Base-by-base conservation (phyloP, 805 yeast species). In the Teunomyces kruisii region DNA sequence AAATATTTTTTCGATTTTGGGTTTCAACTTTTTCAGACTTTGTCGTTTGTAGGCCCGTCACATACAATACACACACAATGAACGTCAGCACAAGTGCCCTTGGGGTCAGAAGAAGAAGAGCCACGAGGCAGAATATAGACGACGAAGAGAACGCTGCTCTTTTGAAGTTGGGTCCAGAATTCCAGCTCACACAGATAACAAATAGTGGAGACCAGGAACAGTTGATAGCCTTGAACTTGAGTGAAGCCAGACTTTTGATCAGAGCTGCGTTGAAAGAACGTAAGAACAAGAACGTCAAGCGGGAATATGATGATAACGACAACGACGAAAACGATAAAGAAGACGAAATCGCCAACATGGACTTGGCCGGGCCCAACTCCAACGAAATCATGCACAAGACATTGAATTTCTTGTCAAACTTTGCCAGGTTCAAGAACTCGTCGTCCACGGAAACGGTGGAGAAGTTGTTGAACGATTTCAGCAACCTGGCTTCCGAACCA, bases 391-490 rank as follows among this genome's bases (percentile, higher is more conserved):
- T 94, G 65, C 89, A 92, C 62, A 92, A 94, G 65, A 88, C 98
- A 1, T 78, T 92, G 62, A 94, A 89, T 62, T 88, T 89, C 61
- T 73, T 94, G 49, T 76, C 92, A 1, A 81, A 80, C 40, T 94
- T 94, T 68, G 84, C 97, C 3, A 76, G 98, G 55, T 94, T 92
- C 67, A 84, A 89, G 68, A 96, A 90, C 64, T 86, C 89, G 32
- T 91, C 91, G 50, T 89, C 97, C 0, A 91, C 94, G 28, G 84
- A 88, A 46, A 96, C 97, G 1, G 98, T 90, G 15, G 97, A 92
- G 61, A 88, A 86, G 54, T 70, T 94, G 51, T 74, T 94, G 59
- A 81, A 85, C 40, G 96, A 88, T 52, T 85, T 84, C 57, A 70
- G 79, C 33, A 55, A 52, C 43, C 63, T 59, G 46, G 84, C 81